phyloP scores from a whole-genome alignment of 352 stramenopile species.

The Phytopythium ostracodes region DNA sequence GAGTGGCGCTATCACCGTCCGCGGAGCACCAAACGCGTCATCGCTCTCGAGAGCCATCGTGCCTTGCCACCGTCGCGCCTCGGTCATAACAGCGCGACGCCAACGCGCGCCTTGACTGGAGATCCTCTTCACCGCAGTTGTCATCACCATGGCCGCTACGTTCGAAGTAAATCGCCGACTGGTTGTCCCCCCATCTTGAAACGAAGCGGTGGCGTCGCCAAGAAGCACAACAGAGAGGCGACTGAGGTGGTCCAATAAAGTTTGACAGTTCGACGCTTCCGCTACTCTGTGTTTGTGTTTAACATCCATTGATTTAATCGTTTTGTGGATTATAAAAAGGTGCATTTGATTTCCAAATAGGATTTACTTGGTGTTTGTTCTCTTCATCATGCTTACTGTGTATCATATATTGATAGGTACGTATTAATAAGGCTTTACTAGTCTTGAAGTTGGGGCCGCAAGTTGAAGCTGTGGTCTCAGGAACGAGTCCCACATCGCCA shows the following conservation, averaged over 20 bases:
- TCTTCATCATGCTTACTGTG: not conserved
- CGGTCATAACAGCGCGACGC: not conserved
- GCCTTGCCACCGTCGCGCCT: conserved; percentile 1
- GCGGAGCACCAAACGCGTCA: conserved; percentile 5
- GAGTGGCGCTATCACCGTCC: conserved; percentile 25
- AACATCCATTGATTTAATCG: not conserved
- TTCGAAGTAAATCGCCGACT: not conserved
- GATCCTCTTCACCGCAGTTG: not conserved
- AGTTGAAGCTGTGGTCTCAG: conserved; percentile 4
- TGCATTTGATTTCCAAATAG: too few species aligned
- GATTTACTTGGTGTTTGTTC: too few species aligned
- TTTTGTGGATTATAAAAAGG: not conserved
- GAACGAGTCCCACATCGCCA: conserved; percentile 5
- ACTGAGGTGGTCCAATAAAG: not conserved
- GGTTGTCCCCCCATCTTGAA: not conserved
- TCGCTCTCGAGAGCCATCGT: conserved; percentile 5
- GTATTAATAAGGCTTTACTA: too few species aligned
- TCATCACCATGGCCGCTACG: not conserved
- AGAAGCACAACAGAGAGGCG: too few species aligned
- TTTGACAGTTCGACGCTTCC: not conserved
- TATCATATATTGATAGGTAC: too few species aligned
- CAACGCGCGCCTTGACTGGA: not conserved
- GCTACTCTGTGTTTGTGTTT: not conserved
- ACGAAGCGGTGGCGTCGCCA: not conserved
- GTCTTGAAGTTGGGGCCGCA: not conserved